phyloP scores from a whole-genome alignment of 768 basidiomycete genomes.

The Amanita rubescens region DNA sequence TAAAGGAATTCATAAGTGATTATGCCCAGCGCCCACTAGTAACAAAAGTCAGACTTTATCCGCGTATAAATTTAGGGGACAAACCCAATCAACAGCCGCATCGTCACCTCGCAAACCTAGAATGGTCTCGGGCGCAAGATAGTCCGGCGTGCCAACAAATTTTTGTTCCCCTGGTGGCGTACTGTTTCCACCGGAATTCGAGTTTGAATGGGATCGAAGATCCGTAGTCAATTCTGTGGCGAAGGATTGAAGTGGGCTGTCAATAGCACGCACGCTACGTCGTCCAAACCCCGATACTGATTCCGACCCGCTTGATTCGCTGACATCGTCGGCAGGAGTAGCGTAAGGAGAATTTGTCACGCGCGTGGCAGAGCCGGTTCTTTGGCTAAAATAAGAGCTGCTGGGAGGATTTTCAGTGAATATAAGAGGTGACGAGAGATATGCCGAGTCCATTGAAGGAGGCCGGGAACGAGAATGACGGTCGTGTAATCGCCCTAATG shows the following conservation, averaged over 20 bases:
- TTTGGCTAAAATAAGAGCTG: constrained; percentile 69
- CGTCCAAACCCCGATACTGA: constrained; percentile 49
- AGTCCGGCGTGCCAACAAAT: constrained; percentile 97
- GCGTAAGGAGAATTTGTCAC: constrained; percentile 60
- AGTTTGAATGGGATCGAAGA: constrained; percentile 70
- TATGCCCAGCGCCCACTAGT: constrained; percentile 95
- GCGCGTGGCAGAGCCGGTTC: constrained; percentile 52
- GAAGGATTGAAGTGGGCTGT: constrained; percentile 83
- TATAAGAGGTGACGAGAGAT: constrained; percentile 71
- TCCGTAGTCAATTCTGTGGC: constrained; percentile 81
- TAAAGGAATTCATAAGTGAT: constrained; percentile 98
- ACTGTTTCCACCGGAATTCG: constrained; percentile 47
- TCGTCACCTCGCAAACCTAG: constrained; percentile 94
- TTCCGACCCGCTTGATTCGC: constrained; percentile 85
- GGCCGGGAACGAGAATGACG: constrained; percentile 71
- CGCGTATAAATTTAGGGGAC: constrained; percentile 20
- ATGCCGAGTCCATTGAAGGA: constrained; percentile 73
- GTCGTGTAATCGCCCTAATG: constrained; percentile 37
- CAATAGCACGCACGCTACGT: constrained; percentile 42
- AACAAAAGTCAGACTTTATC: constrained; percentile 9
- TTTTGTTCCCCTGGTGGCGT: constrained; percentile 84
- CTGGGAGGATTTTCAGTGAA: constrained; percentile 33
- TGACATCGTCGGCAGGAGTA: constrained; percentile 68
- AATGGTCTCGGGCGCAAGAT: constrained; percentile 92
- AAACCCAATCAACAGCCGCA: constrained; percentile 93